A percentile compares a stretch with the other conserved stretches of the same genome.
Conservation (phyloP, 192 early-diverging fungal species). For the Linnemannia exigua region DNA sequence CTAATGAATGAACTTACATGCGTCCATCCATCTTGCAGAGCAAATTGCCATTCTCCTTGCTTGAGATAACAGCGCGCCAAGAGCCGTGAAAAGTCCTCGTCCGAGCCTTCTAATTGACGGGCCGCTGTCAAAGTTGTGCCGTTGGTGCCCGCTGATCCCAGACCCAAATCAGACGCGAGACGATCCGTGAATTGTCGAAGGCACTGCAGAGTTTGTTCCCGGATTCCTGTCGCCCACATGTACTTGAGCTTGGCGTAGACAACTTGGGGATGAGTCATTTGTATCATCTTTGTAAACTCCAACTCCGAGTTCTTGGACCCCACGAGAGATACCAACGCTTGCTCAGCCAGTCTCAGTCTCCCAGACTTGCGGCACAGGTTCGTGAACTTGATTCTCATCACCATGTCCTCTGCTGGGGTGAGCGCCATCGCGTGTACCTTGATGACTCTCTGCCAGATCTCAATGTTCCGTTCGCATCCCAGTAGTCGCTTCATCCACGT, state of each 20-base stretch:
- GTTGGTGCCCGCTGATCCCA: conserved; percentile 38
- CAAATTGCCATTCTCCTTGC: conserved; percentile 94
- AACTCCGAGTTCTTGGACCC: conserved; percentile 26
- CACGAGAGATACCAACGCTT: conserved; percentile 77
- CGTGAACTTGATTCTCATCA: conserved; percentile 95
- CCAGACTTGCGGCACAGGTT: conserved; percentile 94
- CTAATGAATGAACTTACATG: conserved; percentile 31
- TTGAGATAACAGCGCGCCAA: conserved; percentile 92
- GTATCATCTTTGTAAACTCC: conserved; percentile 32
- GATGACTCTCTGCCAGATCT: conserved; percentile 95
- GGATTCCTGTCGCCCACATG: conserved; percentile 82
- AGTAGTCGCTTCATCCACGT: conserved; percentile 93
- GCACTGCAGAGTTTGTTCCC: conserved; percentile 77
- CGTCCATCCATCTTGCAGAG: conserved; percentile 60
- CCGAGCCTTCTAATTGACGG: conserved; percentile 16
- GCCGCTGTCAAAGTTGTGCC: conserved; percentile 24
- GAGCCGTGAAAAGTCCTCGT: conserved; percentile 53
- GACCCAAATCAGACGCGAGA: conserved; percentile 71
- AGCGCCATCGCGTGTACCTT: conserved; percentile 91
- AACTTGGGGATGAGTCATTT: conserved; percentile 69
- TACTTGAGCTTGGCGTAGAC: conserved; percentile 95
- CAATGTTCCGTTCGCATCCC: conserved; percentile 93
- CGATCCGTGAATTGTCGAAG: conserved; percentile 84
- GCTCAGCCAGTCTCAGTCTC: conserved; percentile 81
- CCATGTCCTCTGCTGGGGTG: conserved; percentile 92